Evolutionary conservation across 768 basidiomycete genomes (phyloP), one percentile per base, ranked within the genome.

Genomic region (Multifurca ochricompacta): DNA sequence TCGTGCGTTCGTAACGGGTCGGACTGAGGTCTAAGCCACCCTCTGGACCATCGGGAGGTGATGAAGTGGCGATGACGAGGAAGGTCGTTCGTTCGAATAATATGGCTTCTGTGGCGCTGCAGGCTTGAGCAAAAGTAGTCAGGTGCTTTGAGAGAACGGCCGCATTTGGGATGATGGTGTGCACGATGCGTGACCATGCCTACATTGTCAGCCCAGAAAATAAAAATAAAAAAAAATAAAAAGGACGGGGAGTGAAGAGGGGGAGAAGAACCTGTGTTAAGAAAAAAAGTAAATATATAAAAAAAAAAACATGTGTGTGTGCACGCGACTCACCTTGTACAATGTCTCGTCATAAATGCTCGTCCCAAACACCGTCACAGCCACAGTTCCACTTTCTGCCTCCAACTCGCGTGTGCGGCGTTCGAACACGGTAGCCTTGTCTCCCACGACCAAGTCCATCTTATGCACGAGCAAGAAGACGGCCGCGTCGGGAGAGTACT

Each of bases 101-200:
- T 63, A 98, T 85, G 53, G 92, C 91, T 69, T 99, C 96, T 0
- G 87, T 88, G 6, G 94, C 93, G 59, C 80, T 85, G 66, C 92
- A 93, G 1, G 91, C 83, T 43, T 82, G 77, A 13, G 93, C 88
- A 56, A 98, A 87, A 46, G 83, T 89, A 6, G 83, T 79, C 16
- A 99, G 80, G 62, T 98, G 93, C 59, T 78, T 83, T 2, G 87
- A 83, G 36, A 99, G 84, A 41, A 91, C 82, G n/a, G 82, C 73
- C 32, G 91, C 91, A 61, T 98, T 97, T 4, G 96, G 96, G 53
- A 97, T 95, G 62, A 99, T 77, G 14, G 91, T 92, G 65, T 96
- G 91, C 14, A 99, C 93, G 56, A 99, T 95, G 59, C 83, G 85
- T 18, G 96, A 98, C 96, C 96, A 98, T 18, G 96, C 96, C 95